Conservation (phyloP, 2,329 filamentous ascomycete species). For the Penicillium hordei region DNA sequence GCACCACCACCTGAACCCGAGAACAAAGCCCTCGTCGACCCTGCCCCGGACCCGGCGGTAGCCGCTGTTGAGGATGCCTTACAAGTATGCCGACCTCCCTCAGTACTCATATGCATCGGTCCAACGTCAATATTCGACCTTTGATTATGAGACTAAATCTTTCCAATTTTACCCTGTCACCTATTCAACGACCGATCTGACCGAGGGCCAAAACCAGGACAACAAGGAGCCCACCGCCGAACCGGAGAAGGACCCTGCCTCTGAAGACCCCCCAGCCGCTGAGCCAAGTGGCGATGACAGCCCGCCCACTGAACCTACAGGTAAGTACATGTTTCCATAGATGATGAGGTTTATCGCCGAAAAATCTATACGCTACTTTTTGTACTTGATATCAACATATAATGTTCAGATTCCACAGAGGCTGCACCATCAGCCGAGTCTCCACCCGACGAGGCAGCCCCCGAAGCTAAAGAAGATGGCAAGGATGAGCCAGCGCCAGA, state of each 20-base stretch:
- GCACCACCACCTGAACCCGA: conserved; percentile 27
- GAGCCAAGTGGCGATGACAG: conserved; percentile 28
- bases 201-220: conserved; percentile 39
- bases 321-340: conserved; percentile 25
- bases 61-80: conserved; percentile 39
- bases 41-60: conserved; percentile 32
- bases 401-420: conserved; percentile 28
- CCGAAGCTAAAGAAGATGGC: conserved; percentile 27
- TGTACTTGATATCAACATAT: conserved; percentile 14
- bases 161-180: conserved; percentile 41
- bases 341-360: background rate
- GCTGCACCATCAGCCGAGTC: conserved; percentile 26
- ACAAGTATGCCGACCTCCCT: conserved; percentile 47
- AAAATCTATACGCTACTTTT: background rate
- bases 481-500: conserved; percentile 21
- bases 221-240: conserved; percentile 33
- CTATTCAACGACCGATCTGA: conserved; percentile 35
- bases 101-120: conserved; percentile 45
- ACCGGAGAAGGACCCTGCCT: conserved; percentile 31
- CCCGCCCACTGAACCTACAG: conserved; percentile 29
- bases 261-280: conserved; percentile 24
- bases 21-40: conserved; percentile 18
- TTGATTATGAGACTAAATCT: conserved; percentile 40
- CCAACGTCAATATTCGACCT: conserved; percentile 46
- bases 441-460: conserved; percentile 21